These are phyloP conservation scores for Phialemoniopsis sp. DNA, from an alignment of 2,329 filamentous ascomycete genomes.

Conservation along the genomic window DNA sequence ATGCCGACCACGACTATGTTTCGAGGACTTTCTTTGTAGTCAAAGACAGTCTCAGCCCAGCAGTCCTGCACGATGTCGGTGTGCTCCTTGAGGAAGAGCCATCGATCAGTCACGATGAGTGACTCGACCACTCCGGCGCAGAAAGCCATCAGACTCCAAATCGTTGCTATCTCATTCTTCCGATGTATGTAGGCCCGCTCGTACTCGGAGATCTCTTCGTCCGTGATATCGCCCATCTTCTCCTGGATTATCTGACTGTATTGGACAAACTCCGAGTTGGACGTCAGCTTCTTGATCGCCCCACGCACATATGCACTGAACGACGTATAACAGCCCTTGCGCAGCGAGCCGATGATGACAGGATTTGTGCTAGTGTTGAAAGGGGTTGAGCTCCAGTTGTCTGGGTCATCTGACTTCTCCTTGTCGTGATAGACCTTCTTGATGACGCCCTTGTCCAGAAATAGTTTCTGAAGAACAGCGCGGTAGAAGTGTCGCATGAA, in stretches of 20 bases:
- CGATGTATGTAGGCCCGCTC: constrained; percentile 58
- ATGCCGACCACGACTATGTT: constrained; percentile 93
- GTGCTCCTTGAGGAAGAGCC: constrained; percentile 81
- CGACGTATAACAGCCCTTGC: constrained; percentile 73
- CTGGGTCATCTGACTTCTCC: constrained; percentile 13
- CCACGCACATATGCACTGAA: constrained; percentile 77
- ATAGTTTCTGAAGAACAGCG: constrained; percentile 85
- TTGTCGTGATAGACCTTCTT: constrained; percentile 46
- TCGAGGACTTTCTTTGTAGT: constrained; percentile 78
- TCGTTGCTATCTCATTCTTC: constrained; percentile 77
- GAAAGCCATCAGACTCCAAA: constrained; percentile 96
- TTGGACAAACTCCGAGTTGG: constrained; percentile 50
- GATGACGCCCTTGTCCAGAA: constrained; percentile 79
- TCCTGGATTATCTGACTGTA: constrained; percentile 58
- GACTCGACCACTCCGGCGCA: constrained; percentile 87
- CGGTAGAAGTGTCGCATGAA: constrained; percentile 93
- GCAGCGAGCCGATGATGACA: constrained; percentile 80
- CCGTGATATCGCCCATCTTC: constrained; percentile 65
- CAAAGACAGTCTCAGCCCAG: constrained; percentile 94
- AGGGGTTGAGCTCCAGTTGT: constrained; percentile 18
- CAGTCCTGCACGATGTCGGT: constrained; percentile 62
- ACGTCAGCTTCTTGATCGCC: constrained; percentile 70
- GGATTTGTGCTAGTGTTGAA: constrained; percentile 65
- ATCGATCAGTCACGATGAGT: constrained; percentile 85
- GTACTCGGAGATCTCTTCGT: constrained; percentile 72